These are phyloP conservation scores for Xerophyta viscosa DNA, from an alignment of 106 monocot species.

Conservation along the genomic window DNA sequence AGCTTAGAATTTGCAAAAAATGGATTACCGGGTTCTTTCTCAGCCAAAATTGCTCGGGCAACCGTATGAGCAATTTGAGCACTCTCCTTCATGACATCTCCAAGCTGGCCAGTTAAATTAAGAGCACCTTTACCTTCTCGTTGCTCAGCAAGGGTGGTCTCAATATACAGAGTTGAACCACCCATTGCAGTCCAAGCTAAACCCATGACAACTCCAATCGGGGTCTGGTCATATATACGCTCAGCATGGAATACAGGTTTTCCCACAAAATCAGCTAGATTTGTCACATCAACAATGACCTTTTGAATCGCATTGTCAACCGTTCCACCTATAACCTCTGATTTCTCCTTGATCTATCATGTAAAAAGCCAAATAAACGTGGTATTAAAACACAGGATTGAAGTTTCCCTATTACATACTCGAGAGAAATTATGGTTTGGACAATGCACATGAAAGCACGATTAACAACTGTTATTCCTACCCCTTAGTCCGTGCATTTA, in stretches of 20 bases:
- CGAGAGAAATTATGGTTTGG: too few relatives aligned
- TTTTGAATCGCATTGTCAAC: too few relatives aligned
- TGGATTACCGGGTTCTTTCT: conserved; percentile 55
- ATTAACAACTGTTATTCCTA: too few relatives aligned
- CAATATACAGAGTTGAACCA: conserved; percentile 87
- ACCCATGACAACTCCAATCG: conserved; percentile 90
- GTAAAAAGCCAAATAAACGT: too few relatives aligned
- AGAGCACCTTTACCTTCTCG: conserved; percentile 81
- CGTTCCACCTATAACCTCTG: too few relatives aligned
- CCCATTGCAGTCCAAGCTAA: conserved; percentile 96
- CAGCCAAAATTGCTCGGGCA: conserved; percentile 55
- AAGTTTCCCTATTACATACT: too few relatives aligned
- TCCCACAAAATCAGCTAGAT: conserved; percentile 71
- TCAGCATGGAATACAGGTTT: conserved; percentile 91
- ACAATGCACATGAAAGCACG: too few relatives aligned
- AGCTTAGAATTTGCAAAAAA: conserved; percentile 84
- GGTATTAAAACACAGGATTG: too few relatives aligned
- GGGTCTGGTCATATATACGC: conserved; percentile 76
- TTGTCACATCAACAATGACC: conserved; percentile 52
- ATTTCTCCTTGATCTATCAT: too few relatives aligned
- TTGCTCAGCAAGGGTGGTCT: conserved; percentile 61
- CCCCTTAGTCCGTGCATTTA: too few relatives aligned
- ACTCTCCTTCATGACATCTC: conserved; percentile 98
- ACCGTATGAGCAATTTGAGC: conserved; percentile 89
- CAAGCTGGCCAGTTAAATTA: conserved; percentile 80